A percentile compares a stretch with the other conserved stretches of the same genome.
Conservation (phyloP, 2,329 filamentous ascomycete genomes). For the Epichloe coenophiala region DNA sequence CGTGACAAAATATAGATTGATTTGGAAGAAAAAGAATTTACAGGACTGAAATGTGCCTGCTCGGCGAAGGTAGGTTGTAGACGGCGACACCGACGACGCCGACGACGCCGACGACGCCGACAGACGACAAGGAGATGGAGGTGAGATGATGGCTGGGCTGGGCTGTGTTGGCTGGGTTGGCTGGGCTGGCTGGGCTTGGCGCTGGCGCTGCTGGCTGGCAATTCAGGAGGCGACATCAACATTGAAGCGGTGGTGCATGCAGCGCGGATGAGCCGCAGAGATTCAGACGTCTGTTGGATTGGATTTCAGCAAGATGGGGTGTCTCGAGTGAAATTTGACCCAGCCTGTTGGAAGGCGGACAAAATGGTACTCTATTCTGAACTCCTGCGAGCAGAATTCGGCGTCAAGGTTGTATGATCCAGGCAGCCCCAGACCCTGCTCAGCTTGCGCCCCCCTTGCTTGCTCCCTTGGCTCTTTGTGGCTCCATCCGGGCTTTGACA, state of each 20-base stretch:
- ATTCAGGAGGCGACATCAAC: background rate
- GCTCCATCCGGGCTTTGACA: constrained; percentile 2
- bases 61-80: background rate
- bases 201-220: background rate
- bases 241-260: background rate
- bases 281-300: background rate
- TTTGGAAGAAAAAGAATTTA: background rate
- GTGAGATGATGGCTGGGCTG: background rate
- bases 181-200: background rate
- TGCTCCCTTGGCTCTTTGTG: constrained; percentile 1
- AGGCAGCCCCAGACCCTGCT: background rate
- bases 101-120: too few relatives aligned
- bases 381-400: constrained; percentile 1
- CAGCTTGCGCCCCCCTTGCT: too few relatives aligned
- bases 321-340: background rate
- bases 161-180: too few relatives aligned
- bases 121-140: too few relatives aligned
- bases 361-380: constrained; percentile 2
- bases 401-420: background rate
- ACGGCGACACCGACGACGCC: constrained; percentile 2
- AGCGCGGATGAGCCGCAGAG: background rate
- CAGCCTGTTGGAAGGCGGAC: background rate
- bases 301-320: background rate
- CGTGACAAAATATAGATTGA: background rate
- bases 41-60: too few relatives aligned